Base-by-base conservation (phyloP, 345 rosid genomes). In the Sisymbrium altissimum region DNA sequence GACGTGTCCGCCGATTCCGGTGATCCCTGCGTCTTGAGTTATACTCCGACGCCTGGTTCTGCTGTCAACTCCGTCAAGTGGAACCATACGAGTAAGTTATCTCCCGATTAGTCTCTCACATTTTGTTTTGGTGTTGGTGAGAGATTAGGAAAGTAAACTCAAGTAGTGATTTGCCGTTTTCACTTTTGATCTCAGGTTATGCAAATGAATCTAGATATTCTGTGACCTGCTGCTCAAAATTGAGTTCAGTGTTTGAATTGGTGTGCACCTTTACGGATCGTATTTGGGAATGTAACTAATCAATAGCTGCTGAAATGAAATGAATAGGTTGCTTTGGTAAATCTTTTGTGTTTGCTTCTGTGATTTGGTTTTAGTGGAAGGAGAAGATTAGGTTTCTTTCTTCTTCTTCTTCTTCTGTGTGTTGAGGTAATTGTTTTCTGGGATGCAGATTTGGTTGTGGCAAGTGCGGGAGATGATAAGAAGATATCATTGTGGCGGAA, bases 391-490 rank as follows among this genome's bases (percentile, higher is more conserved):
- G 49, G n/a, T 63, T 15, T 40, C 9, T 35, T 29, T 73, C 57
- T 21, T 63, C 30, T 29, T 73, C 57, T 21, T 63, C 30, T 40
- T 33, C 36, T 36, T 71, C 19, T 29, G 9, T 64, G 10, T 78
- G 58, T 33, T 43, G 35, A 64, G 48, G 48, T 38, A 46, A 7
- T 0, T 55, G 52, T 39, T 18, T 25, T 64, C 1, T 64, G 66
- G 64, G 43, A 33, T 82, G 78, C 83, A 96, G 99, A 96, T 89
- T 83, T 96, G 69, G 99, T 92, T 30, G 88, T 92, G 74, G 99
- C 96, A n/a, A 92, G 97, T 85, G 87, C 97, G 2, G 98, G 99
- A 57, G 99, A 92, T 30, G 99, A 92, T 71, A 90, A 89, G 88
- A 92, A 83, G 90, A 92, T 96, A 70, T 90, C 99, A 0, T 7